These are phyloP conservation scores for Curvularia spicifera DNA, from an alignment of 2,329 filamentous ascomycete species.

Conservation along the genomic window DNA sequence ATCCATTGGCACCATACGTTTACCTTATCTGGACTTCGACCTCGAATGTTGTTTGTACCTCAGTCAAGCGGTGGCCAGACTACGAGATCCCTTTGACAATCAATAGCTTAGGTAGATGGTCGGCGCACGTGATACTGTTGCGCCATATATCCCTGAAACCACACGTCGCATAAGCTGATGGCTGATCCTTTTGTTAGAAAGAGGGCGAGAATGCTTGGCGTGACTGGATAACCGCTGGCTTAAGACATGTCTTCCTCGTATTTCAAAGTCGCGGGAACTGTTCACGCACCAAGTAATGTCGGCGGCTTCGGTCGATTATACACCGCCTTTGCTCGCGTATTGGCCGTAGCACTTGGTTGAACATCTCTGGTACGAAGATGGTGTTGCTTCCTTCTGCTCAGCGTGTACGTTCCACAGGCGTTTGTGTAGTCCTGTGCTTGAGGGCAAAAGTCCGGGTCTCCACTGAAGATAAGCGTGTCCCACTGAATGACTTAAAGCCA, in stretches of 20 bases:
- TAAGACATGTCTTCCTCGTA: constrained; percentile 30
- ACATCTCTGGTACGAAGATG: constrained; percentile 56
- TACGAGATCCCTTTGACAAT: constrained; percentile 50
- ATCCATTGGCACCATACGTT: constrained; percentile 48
- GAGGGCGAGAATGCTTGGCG: constrained; percentile 46
- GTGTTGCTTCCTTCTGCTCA: constrained; percentile 57
- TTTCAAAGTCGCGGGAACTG: neutral
- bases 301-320: constrained; percentile 66
- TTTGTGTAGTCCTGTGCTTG: constrained; percentile 50
- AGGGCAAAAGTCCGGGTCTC: constrained; percentile 45
- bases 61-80: constrained; percentile 47
- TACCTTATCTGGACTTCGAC: constrained; percentile 43
- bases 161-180: constrained; percentile 51
- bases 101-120: constrained; percentile 45
- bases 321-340: constrained; percentile 60
- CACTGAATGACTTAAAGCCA: constrained; percentile 41
- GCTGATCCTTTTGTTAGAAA: constrained; percentile 43
- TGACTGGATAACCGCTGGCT: constrained; percentile 50
- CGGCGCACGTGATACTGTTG: constrained; percentile 48
- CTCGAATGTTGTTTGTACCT: constrained; percentile 44
- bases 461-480: constrained; percentile 43
- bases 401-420: constrained; percentile 53
- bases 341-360: constrained; percentile 61
- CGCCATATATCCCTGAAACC: constrained; percentile 51
- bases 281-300: constrained; percentile 46